Evolutionary conservation across 345 rosid species (phyloP), one percentile per base, ranked within the genome.

Genomic region (Eutrema heterophyllum): DNA sequence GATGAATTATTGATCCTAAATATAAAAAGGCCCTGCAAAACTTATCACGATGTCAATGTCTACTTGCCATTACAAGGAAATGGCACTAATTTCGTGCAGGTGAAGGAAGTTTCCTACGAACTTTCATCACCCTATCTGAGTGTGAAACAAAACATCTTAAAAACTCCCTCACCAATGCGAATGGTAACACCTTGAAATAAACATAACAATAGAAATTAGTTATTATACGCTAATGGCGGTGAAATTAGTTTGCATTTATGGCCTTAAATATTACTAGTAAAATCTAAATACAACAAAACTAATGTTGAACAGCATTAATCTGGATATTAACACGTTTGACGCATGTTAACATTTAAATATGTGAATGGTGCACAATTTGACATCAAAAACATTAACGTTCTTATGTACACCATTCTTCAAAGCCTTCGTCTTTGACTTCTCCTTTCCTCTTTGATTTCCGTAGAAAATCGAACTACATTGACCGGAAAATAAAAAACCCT

Each of bases 351-450:
- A 46, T 30, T 64, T 14, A 2, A 43, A 27, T 8, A 29, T 14
- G 32, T 26, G 24, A 10, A 33, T 48, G 55, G 39, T 64, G 10
- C 54, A 46, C 11, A 46, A 11, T 16, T 5, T 18, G 43, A 64
- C 68, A 64, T 7, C 38, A 48, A 33, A 64, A 24, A 15, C 24
- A 21, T 29, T 45, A 29, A 9, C 45, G 15, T 36, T 11, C 30
- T 59, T 38, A 18, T 43, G 29, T 16, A 33, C 10, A 45, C 39
- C 50, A 64, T 15, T 45, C 41, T 15, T 45, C 41, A 45, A 13
- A 29, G 38, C n/a, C 39, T 62, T 62, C 39, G 67, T 29, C 52
- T 44, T 63, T 63, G 68, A 63, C 68, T 63, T 44, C 67, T 45
- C 27, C 21, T 62, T 26, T 26, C 48, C 24, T 27, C 38, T n/a